Base-by-base conservation (phyloP, 805 yeast genomes). In the Zygosaccharomyces bailii region DNA sequence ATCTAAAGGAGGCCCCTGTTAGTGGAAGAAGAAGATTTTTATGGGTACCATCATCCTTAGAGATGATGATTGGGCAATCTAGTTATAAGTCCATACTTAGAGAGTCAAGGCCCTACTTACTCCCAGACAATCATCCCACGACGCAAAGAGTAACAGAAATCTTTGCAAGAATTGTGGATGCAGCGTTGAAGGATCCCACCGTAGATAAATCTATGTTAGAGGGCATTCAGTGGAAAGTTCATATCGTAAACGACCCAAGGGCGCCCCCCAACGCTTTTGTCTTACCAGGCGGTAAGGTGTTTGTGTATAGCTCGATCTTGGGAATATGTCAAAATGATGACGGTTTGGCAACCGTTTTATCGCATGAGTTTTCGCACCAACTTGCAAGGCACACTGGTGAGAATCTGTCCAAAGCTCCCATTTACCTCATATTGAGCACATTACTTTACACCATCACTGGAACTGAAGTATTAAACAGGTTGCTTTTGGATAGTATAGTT, bases 261-360 rank as follows among this genome's bases (percentile, higher is more conserved):
- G 73, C 73, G n/a, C 90, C 95, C 11, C 98, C 99, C 2, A 93
- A 93, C 67, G 99, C 99, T 1, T 91, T 93, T 67, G 96, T 93
- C 14, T 71, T 93, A 27, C 98, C 98, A 16, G 91, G 93, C 49
- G 99, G 99, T 5, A 90, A 90, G 63, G 96, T 93, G 34, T 93
- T 93, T 66, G 89, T 93, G 14, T 87, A 86, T 59, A 73, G 83
- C 36, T 78, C 86, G 7, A 86, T 93, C 32, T 61, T 93, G 37
- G 84, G 86, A 1, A 78, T 93, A 23, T 83, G 96, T 62, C 68
- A 70, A 19, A 81, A 86, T 58, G 95, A 88, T 42, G 95, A 88
- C 61, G 97, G 96, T 1, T 67, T 93, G 35, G 98, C 98, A n/a
- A 89, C 98, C 0, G 96, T 93, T 2, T 69, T 93, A 36, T 72